These are phyloP conservation scores for Symbiodinium natans DNA, from an alignment of 73 alveolate genomes.

Conservation along the genomic window DNA sequence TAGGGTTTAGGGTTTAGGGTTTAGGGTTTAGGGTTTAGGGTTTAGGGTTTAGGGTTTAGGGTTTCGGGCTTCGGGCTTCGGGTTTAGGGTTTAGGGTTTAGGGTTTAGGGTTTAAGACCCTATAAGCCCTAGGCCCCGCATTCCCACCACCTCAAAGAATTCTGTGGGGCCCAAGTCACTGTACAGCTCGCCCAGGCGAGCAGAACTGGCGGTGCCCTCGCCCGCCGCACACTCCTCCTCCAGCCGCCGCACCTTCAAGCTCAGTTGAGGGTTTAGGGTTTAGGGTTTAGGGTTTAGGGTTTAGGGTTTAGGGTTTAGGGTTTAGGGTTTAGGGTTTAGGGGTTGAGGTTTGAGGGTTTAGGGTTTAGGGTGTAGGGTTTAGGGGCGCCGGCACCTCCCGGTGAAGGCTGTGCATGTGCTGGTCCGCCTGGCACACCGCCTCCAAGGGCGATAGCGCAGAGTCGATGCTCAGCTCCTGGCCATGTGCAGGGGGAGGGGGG, in stretches of 20 bases:
- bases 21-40: too few species aligned
- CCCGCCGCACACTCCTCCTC: constrained; percentile 28
- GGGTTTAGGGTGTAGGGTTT: not conserved
- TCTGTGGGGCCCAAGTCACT: not conserved
- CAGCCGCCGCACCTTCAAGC: constrained; percentile 14
- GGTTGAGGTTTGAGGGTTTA: not conserved
- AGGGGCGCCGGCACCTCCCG: constrained; percentile 21
- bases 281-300: not conserved
- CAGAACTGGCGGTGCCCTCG: not conserved
- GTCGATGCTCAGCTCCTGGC: constrained; percentile 57
- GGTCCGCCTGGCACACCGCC: constrained; percentile 27
- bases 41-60: too few species aligned
- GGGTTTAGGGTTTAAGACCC: too few species aligned
- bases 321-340: not conserved
- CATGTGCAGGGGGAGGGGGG: too few species aligned
- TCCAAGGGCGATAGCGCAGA: constrained; percentile 49
- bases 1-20: too few species aligned
- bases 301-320: not conserved
- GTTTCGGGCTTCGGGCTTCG: too few species aligned
- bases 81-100: too few species aligned
- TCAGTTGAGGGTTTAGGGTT: not conserved
- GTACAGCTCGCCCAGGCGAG: constrained; percentile 34
- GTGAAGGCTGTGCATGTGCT: not conserved
- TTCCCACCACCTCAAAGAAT: not conserved
- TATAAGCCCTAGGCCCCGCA: not conserved